Base-by-base conservation (phyloP, 2,329 filamentous ascomycete species). In the Claviceps spartinae region DNA sequence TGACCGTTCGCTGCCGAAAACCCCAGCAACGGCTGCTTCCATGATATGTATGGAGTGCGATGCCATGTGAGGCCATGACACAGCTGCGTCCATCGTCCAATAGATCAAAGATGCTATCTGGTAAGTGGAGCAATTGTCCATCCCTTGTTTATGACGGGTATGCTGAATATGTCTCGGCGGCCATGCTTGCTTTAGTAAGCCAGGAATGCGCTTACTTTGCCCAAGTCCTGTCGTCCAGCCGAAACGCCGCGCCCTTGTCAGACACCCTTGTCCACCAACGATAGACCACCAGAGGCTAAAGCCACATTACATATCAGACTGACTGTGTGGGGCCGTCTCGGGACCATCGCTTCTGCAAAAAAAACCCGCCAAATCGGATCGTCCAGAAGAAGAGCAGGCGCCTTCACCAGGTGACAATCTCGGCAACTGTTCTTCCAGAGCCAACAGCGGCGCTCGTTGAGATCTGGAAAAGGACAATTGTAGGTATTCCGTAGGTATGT, bases 121-220 rank as follows among this genome's bases (percentile, higher is more conserved):
- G 41, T 4, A 2, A 20, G 41, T 42, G 41, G 41, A 22, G 18
- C 16, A 18, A 42, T 13, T 42, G 9, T 42, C 42, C 16, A 43
- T 16, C 11, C 5, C 5, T 43, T 14, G 13, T 30, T 37, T 22
- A 11, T 52, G 43, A 48, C 53, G 47, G 47, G 45, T 41, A 52
- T 26, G 43, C 26, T 42, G 46, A 38, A 45, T n/a, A 22, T 49
- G 50, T 54, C 50, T 52, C 45, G 48, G 46, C n/a, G 46, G 34
- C 47, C 53, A 54, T 52, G 53, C 50, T 48, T 41, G 44, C 48
- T 53, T 22, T 53, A 30, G 26, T 30, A 30, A 30, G 47, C 30
- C 26, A 48, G 41, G 41, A 43, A 43, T 43, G 20, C 14, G 41
- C 41, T 14, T 20, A 24, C 42, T 43, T 43, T 11, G 20, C 42